Base-by-base conservation (phyloP, 2,329 filamentous ascomycete species). In the Polychaeton citri region DNA sequence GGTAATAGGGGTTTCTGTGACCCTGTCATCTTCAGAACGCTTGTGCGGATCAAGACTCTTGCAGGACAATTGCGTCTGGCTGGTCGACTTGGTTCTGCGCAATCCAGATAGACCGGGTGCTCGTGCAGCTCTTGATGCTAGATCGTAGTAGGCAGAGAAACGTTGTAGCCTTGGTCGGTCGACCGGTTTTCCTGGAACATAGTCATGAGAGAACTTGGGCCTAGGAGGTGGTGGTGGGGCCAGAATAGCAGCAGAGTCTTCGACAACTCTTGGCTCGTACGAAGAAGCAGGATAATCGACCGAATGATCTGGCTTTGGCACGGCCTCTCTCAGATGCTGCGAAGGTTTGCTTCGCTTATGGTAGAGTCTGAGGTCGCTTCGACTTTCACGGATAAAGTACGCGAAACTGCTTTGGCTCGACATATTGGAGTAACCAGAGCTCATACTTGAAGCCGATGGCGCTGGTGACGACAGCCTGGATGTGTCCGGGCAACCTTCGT, bases 291-390 rank as follows among this genome's bases (percentile, higher is more conserved):
- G 45, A 5, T 45, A 42, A 16, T 33, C 17, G 20, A 30, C 26
- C n/a, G n/a, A n/a, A n/a, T n/a, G n/a, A n/a, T 41, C 37, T 2
- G 33, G 6, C 32, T 32, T 13, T 15, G 39, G 33, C 9, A 37
- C 30, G n/a, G 37, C 46, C 20, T 44, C 42, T 8, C 35, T 45
- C 7, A 44, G 39, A 33, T 53, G 48, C 33, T 52, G 45, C 6
- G 34, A 36, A 6, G 52, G 52, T 33, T 45, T 48, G 36, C 42
- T 51, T 26, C 43, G 46, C 38, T 49, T 52, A n/a, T 47, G 45
- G 15, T 53, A 31, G 13, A 55, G 37, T 32, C 50, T 33, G 20
- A 39, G 26, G 31, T 55, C 51, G 10, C 43, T 38, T 33, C 45
- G 36, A 16, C 35, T 45, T 28, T 43, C 38, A 6, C 45, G 43